These are phyloP conservation scores for Crataegus laevigata DNA, from an alignment of 306 rosid genomes.

Conservation along the genomic window DNA sequence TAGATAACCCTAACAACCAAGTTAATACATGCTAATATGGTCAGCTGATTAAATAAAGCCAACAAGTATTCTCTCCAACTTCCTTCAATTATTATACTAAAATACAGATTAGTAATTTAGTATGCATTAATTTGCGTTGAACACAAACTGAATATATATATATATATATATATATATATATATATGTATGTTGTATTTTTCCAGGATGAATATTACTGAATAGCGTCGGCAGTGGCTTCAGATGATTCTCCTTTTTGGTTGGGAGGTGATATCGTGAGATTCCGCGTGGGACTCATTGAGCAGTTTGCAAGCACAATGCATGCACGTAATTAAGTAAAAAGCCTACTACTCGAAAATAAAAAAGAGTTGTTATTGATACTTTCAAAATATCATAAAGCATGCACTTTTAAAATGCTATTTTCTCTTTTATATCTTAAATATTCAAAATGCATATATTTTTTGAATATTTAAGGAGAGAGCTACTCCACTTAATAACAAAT, in stretches of 20 bases:
- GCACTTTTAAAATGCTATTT: rapidly evolving
- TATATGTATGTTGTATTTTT: too few relatives aligned
- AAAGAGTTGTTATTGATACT: rapidly evolving
- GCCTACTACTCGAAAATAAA: too few relatives aligned
- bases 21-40: too few relatives aligned
- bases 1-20: too few relatives aligned
- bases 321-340: neutral
- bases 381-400: too few relatives aligned
- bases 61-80: neutral
- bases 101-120: neutral
- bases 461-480: neutral
- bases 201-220: too few relatives aligned
- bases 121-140: neutral
- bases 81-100: neutral
- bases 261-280: neutral
- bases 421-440: too few relatives aligned
- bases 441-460: too few relatives aligned
- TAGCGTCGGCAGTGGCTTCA: too few relatives aligned
- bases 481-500: neutral
- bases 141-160: too few relatives aligned
- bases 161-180: too few relatives aligned
- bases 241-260: neutral
- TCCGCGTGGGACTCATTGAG: neutral
- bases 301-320: neutral
- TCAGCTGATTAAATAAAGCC: neutral